These are phyloP conservation scores for Ceratocystis colombiana DNA, from an alignment of 2,329 filamentous ascomycete species.

Conservation along the genomic window DNA sequence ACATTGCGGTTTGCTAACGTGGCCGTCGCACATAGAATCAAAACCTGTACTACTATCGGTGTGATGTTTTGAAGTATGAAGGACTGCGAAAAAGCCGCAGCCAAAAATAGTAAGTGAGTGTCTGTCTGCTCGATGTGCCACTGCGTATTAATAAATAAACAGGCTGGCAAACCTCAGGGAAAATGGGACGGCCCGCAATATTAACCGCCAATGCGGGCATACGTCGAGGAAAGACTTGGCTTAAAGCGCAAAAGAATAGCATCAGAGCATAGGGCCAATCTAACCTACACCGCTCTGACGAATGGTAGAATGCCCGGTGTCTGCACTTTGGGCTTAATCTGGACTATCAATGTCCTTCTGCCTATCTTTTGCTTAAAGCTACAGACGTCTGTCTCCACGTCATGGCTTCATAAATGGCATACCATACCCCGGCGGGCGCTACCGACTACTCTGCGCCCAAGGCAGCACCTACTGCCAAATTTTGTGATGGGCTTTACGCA, in stretches of 20 bases:
- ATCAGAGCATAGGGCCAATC: constrained; percentile 30
- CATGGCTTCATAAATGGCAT: constrained; percentile 45
- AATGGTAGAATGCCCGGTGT: constrained; percentile 43
- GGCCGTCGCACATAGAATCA: constrained; percentile 26
- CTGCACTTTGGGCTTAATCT: constrained; percentile 49
- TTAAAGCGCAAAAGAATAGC: constrained; percentile 39
- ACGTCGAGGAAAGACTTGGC: constrained; percentile 42
- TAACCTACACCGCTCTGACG: too few relatives aligned
- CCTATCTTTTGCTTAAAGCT: constrained; percentile 46
- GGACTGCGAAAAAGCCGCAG: constrained; percentile 37
- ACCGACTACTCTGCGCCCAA: constrained; percentile 52
- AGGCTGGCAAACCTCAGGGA: not conserved
- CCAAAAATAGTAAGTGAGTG: constrained; percentile 32
- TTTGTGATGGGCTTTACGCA: constrained; percentile 48
- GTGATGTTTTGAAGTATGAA: constrained; percentile 43
- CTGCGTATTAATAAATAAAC: not conserved
- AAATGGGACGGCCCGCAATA: constrained; percentile 39
- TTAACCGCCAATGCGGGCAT: constrained; percentile 47
- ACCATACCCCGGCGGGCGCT: constrained; percentile 44
- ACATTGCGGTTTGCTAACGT: constrained; percentile 14
- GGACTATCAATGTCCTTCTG: constrained; percentile 46
- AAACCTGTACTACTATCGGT: constrained; percentile 43
- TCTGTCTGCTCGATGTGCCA: not conserved
- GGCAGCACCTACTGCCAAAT: constrained; percentile 43
- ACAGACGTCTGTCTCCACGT: constrained; percentile 54